These are phyloP conservation scores for Trametes elegans DNA, from an alignment of 768 basidiomycete species.

Conservation along the genomic window DNA sequence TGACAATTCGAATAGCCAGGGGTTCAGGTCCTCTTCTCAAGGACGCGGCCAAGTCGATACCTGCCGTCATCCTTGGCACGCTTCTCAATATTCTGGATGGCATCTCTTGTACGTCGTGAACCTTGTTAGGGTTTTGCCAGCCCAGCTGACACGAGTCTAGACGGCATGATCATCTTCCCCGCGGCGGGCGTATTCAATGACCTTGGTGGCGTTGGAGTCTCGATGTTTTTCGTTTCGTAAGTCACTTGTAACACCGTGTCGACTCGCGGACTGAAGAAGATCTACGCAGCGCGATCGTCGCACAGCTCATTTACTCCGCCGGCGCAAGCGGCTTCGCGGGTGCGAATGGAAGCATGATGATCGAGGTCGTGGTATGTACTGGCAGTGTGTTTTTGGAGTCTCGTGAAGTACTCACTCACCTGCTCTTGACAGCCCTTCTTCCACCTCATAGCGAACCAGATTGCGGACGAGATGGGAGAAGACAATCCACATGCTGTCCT, in stretches of 20 bases:
- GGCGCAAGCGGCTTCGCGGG: constrained; percentile 90
- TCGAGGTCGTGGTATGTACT: constrained; percentile 85
- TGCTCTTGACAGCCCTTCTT: constrained; percentile 74
- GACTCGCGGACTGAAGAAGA: constrained; percentile 5
- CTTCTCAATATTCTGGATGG: constrained; percentile 92
- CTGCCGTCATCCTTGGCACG: constrained; percentile 81
- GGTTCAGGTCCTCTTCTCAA: neutral
- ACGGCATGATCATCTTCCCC: constrained; percentile 97
- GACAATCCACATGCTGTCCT: constrained; percentile 68
- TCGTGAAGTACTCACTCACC: too few relatives aligned
- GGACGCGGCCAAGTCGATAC: constrained; percentile 50
- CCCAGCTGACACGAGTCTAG: constrained; percentile 32
- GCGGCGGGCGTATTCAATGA: constrained; percentile 73
- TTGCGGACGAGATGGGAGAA: constrained; percentile 70
- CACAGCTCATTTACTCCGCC: constrained; percentile 81
- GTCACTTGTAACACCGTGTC: constrained; percentile 22
- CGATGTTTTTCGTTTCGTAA: constrained; percentile 90
- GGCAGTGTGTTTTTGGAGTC: neutral
- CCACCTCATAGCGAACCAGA: constrained; percentile 82
- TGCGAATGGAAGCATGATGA: constrained; percentile 97
- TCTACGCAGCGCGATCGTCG: constrained; percentile 56
- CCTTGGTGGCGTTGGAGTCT: constrained; percentile 87
- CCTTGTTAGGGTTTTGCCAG: neutral
- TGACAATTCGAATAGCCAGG: neutral
- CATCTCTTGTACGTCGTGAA: constrained; percentile 67